Conservation (phyloP, 345 rosid genomes). For the Arabidopsis arenosa region DNA sequence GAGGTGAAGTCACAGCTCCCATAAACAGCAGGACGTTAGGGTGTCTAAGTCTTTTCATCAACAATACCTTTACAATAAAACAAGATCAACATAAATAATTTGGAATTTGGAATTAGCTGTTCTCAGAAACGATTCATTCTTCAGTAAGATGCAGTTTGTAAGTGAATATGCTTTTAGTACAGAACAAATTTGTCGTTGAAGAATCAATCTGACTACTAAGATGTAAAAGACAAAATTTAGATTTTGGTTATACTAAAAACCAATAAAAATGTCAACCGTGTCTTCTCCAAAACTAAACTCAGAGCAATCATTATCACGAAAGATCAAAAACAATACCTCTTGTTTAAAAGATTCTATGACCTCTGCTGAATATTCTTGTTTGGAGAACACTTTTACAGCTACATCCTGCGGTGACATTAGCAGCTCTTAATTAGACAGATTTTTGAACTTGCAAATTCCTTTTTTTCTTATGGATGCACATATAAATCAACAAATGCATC, state of each 20-base stretch:
- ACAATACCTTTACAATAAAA: slow-evolving; percentile 63
- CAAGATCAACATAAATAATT: slow-evolving; percentile 12
- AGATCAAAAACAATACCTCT: slow-evolving; percentile 64
- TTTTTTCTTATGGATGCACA: background rate
- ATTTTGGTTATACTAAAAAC: slow-evolving; percentile 14
- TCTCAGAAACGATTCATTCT: slow-evolving; percentile 9
- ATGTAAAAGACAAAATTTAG: slow-evolving; percentile 2
- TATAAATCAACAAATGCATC: slow-evolving; percentile 41
- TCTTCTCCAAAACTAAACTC: slow-evolving; percentile 1
- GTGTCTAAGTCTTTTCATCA: slow-evolving; percentile 97
- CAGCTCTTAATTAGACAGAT: slow-evolving; percentile 32
- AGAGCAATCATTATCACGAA: slow-evolving; percentile 12
- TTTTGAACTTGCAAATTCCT: slow-evolving; percentile 1
- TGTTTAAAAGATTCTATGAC: slow-evolving; percentile 75
- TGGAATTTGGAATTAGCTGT: background rate
- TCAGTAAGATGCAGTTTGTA: slow-evolving; percentile 17
- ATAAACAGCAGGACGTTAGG: slow-evolving; percentile 93
- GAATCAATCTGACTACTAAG: slow-evolving; percentile 13
- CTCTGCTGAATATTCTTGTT: slow-evolving; percentile 94
- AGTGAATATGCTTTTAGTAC: slow-evolving; percentile 17
- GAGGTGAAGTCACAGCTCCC: slow-evolving; percentile 96
- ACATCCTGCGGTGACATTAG: slow-evolving; percentile 77
- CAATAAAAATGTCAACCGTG: slow-evolving; percentile 4
- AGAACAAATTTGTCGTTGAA: background rate
- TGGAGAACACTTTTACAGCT: slow-evolving; percentile 93